These are phyloP conservation scores for Zoysia japonica DNA, from an alignment of 176 grass and related monocot genomes.

Conservation along the genomic window DNA sequence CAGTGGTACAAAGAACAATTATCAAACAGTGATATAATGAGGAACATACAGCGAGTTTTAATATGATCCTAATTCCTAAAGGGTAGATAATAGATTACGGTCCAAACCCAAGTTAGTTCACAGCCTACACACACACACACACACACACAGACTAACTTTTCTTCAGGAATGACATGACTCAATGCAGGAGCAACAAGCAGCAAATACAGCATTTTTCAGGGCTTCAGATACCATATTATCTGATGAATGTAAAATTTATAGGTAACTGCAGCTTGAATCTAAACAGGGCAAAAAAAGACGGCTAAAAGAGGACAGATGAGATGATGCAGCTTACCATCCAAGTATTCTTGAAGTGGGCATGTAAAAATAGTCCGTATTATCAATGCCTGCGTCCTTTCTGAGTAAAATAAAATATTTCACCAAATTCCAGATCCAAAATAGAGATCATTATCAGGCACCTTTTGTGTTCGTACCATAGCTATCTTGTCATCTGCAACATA, in stretches of 20 bases:
- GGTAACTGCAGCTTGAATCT: constrained; percentile 15
- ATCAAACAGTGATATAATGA: neutral
- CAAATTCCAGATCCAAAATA: constrained; percentile 47
- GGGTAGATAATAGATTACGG: neutral
- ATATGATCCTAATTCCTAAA: neutral
- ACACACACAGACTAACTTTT: neutral
- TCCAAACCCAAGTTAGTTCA: neutral
- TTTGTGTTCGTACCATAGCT: constrained; percentile 49
- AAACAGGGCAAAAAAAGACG: constrained; percentile 1
- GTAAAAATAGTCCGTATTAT: constrained; percentile 54
- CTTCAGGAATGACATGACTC: constrained; percentile 30
- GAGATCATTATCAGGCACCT: constrained; percentile 35
- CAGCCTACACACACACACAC: constrained; percentile 52
- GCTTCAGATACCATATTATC: constrained; percentile 45
- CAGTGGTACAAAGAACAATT: constrained; percentile 6
- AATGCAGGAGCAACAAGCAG: constrained; percentile 41
- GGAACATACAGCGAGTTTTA: neutral
- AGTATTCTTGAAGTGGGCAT: constrained; percentile 55
- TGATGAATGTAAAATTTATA: constrained; percentile 38
- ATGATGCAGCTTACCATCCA: constrained; percentile 53
- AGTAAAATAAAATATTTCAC: constrained; percentile 52
- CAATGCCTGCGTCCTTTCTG: constrained; percentile 54
- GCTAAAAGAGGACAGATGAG: neutral
- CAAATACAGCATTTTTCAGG: constrained; percentile 48
- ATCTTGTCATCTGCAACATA: constrained; percentile 47